Conservation (phyloP, 176 grass and related monocot genomes). For the Ensete ventricosum region DNA sequence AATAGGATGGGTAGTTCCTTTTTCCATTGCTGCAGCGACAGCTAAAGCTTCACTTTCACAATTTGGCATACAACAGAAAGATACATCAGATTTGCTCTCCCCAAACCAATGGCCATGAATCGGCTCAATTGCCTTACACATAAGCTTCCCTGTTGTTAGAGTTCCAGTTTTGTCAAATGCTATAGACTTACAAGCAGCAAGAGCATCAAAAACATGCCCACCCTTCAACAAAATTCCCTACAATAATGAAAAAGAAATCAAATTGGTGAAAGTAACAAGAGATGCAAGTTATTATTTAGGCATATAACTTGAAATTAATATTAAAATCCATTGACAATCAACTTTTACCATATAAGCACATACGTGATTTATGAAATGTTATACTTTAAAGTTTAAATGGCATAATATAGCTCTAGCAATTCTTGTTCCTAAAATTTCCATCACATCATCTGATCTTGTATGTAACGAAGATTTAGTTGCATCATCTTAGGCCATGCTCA, state of each 20-base stretch:
- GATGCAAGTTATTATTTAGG: neutral
- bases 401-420: no score
- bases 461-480: no score
- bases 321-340: no score
- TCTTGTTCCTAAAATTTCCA: no score
- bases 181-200: constrained; percentile 77
- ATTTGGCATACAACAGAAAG: constrained; percentile 72
- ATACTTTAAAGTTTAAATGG: no score
- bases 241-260: constrained; percentile 26
- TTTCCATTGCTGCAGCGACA: constrained; percentile 95
- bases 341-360: no score
- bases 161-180: constrained; percentile 99
- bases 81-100: constrained; percentile 26
- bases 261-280: neutral
- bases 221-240: constrained; percentile 98
- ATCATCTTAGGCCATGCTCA: no score
- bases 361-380: no score
- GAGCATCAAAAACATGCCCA: constrained; percentile 92
- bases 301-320: neutral
- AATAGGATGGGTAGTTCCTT: constrained; percentile 96
- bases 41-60: constrained; percentile 98
- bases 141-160: constrained; percentile 91
- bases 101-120: constrained; percentile 73
- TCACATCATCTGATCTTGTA: no score
- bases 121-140: constrained; percentile 90